Conservation (phyloP, 129 eudicot species). For the Scalesia atractyloides region DNA sequence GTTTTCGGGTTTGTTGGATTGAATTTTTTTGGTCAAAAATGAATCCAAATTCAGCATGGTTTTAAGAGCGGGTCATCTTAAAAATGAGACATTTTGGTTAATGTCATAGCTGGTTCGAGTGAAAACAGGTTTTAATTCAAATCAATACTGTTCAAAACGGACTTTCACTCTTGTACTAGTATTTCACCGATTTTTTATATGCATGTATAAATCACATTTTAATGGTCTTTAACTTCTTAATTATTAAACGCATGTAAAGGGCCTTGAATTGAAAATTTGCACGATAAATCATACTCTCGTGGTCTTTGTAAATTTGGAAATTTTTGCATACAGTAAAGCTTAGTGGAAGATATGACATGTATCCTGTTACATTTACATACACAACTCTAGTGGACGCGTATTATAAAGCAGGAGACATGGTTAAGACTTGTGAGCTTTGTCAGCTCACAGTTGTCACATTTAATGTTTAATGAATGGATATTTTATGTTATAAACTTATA, state of each 20-base stretch:
- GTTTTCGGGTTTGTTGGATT: no score
- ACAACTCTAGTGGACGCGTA: conserved; percentile 91
- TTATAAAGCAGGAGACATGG: conserved; percentile 78
- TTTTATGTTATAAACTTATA: conserved; percentile 78
- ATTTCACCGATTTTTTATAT: no score
- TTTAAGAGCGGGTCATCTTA: no score
- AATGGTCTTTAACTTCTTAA: conserved; percentile 48
- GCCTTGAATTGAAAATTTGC: conserved; percentile 72
- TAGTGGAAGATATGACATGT: conserved; percentile 79
- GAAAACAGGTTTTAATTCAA: no score
- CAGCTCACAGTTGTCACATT: conserved; percentile 87
- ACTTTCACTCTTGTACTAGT: no score
- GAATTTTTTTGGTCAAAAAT: no score
- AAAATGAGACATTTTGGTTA: no score
- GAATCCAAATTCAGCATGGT: no score
- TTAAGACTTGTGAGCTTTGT: conserved; percentile 69
- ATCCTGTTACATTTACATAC: conserved; percentile 75
- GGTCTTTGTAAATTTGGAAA: conserved; percentile 85
- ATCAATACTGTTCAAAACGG: no score
- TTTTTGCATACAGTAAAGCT: conserved; percentile 63
- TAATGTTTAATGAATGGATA: conserved; percentile 90
- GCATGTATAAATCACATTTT: no score
- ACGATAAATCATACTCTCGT: conserved; percentile 83
- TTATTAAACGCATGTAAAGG: conserved; percentile 72
- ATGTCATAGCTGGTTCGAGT: no score